Percentiles rank a stretch among this genome's conserved stretches.
These are phyloP conservation scores for Withania somnifera DNA, from an alignment of 305 asterid genomes.

Conservation along the genomic window DNA sequence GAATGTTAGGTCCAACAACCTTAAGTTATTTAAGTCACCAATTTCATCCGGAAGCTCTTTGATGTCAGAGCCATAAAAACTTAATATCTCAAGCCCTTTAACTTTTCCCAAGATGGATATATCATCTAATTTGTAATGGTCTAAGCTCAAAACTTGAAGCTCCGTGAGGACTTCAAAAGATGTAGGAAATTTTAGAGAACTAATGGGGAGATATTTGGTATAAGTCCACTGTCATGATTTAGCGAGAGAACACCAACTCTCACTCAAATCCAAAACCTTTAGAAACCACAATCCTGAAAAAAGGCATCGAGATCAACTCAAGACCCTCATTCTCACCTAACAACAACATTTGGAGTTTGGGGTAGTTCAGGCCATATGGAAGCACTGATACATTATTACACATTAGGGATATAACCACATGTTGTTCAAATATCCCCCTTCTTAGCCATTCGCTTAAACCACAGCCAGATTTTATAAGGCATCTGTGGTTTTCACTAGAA, in stretches of 20 bases:
- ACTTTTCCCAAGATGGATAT: constrained; percentile 4
- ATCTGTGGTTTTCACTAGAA: neutral
- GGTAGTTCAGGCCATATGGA: neutral
- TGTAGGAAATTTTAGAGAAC: neutral
- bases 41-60: constrained; percentile 5
- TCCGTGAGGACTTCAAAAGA: neutral
- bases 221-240: neutral
- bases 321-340: constrained; percentile 9
- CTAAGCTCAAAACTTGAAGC: neutral
- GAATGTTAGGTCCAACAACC: constrained; percentile 10
- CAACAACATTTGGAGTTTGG: constrained; percentile 12
- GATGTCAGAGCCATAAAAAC: constrained; percentile 10
- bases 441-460: constrained; percentile 7
- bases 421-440: neutral
- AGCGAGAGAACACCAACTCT: neutral
- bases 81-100: constrained; percentile 3
- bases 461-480: constrained; percentile 5
- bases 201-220: neutral
- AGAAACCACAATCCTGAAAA: neutral
- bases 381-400: constrained; percentile 1
- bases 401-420: constrained; percentile 5
- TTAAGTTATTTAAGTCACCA: constrained; percentile 2
- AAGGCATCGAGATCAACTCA: neutral
- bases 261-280: neutral
- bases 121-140: constrained; percentile 6